These are phyloP conservation scores for Glaciozyma antarctica DNA, from an alignment of 768 basidiomycete species.

Conservation along the genomic window DNA sequence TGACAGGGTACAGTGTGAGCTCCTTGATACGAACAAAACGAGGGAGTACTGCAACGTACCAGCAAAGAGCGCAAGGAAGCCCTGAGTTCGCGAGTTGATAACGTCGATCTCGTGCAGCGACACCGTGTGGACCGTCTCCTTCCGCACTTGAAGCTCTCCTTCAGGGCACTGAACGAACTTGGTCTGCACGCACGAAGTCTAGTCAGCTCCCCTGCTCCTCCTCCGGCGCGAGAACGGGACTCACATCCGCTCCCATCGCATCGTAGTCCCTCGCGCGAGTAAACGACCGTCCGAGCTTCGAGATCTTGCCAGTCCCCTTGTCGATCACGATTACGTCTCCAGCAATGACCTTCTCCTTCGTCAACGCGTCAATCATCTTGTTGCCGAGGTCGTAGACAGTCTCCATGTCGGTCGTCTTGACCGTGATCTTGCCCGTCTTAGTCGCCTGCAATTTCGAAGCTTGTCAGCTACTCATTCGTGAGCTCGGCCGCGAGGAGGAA, in stretches of 20 bases:
- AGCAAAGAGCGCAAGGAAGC: slow-evolving; percentile 75
- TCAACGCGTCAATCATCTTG: slow-evolving; percentile 97
- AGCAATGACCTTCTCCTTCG: slow-evolving; percentile 86
- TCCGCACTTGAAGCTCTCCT: slow-evolving; percentile 94
- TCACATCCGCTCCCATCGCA: slow-evolving; percentile 96
- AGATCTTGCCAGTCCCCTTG: slow-evolving; percentile 92
- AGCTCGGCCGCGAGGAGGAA: too few species aligned
- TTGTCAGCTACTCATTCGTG: background rate
- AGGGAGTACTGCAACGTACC: slow-evolving; percentile 35
- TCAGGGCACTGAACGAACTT: slow-evolving; percentile 97
- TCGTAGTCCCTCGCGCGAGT: slow-evolving; percentile 97
- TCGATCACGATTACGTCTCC: slow-evolving; percentile 96
- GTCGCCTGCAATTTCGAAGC: slow-evolving; percentile 55
- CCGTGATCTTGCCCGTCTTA: slow-evolving; percentile 92
- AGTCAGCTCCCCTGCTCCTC: background rate
- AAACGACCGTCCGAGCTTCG: slow-evolving; percentile 91
- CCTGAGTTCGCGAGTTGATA: slow-evolving; percentile 96
- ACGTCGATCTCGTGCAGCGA: slow-evolving; percentile 98
- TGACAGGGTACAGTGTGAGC: slow-evolving; percentile 37
- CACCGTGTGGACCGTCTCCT: slow-evolving; percentile 94
- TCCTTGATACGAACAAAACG: too few species aligned
- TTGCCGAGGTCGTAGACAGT: slow-evolving; percentile 96
- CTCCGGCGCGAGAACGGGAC: slow-evolving; percentile 37
- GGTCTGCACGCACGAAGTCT: slow-evolving; percentile 50
- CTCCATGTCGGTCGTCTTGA: slow-evolving; percentile 99